These are phyloP conservation scores for Carallia brachiata DNA, from an alignment of 345 rosid genomes.

Conservation along the genomic window DNA sequence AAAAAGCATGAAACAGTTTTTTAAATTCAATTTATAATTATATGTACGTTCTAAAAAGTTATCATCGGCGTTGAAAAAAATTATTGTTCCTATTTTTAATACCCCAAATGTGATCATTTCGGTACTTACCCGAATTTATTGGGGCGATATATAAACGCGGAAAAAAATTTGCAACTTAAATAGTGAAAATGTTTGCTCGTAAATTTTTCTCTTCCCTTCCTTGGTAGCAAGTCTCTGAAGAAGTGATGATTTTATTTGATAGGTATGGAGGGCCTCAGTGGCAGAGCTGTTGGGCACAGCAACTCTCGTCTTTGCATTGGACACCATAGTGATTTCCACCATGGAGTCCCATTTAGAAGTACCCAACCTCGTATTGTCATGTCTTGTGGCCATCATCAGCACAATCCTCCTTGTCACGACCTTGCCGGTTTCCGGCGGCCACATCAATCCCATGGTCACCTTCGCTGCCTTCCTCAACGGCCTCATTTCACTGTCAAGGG, in stretches of 20 bases:
- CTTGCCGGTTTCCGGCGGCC: conserved; percentile 42
- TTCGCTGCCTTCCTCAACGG: conserved; percentile 34
- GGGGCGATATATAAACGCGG: too few relatives aligned
- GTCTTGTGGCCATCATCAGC: conserved; percentile 8
- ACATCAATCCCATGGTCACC: conserved; percentile 40
- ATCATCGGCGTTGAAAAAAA: too few relatives aligned
- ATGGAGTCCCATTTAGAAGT: conserved; percentile 10
- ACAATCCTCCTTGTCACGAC: conserved; percentile 27
- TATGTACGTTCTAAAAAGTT: too few relatives aligned
- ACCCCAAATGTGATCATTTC: too few relatives aligned
- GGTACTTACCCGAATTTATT: too few relatives aligned
- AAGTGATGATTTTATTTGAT: background rate
- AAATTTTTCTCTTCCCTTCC: background rate
- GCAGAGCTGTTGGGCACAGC: conserved; percentile 28
- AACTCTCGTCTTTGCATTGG: conserved; percentile 19
- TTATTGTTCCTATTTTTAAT: too few relatives aligned
- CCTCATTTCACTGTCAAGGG: conserved; percentile 18
- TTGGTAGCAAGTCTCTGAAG: background rate
- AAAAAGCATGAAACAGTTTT: too few relatives aligned
- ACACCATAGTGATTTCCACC: conserved; percentile 23
- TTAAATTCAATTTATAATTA: too few relatives aligned
- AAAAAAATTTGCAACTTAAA: too few relatives aligned
- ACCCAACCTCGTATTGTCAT: conserved; percentile 24
- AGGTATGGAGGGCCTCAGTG: conserved; percentile 22
- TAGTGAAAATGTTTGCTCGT: too few relatives aligned